phyloP scores from a whole-genome alignment of 73 alveolate genomes.

The Blepharisma japonicum region DNA sequence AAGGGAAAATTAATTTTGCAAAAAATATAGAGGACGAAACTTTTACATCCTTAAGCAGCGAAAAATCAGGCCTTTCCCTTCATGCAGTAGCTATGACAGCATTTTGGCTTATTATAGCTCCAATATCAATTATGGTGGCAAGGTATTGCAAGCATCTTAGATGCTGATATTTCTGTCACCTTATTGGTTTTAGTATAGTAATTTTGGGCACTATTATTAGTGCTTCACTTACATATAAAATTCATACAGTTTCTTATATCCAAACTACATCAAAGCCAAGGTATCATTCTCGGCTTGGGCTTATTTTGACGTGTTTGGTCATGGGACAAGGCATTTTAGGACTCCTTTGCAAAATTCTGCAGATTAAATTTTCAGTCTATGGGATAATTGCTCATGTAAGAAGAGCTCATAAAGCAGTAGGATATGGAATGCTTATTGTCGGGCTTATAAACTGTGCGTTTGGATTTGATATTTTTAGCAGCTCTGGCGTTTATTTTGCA shows the following conservation, averaged over 20 bases:
- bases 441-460: slow-evolving; percentile 14
- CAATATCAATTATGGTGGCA: background rate
- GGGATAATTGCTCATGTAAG: background rate
- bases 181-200: background rate
- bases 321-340: slow-evolving; percentile 21
- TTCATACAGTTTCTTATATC: background rate
- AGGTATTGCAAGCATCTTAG: background rate
- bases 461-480: background rate
- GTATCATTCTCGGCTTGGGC: background rate
- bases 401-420: slow-evolving; percentile 15
- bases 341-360: background rate
- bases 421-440: slow-evolving; percentile 10
- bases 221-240: background rate
- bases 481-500: no score
- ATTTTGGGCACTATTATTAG: background rate
- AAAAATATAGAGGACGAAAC: no score
- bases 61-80: no score
- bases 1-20: no score
- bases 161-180: background rate
- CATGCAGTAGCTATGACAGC: background rate
- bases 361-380: background rate
- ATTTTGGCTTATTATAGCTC: background rate
- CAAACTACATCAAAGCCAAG: background rate
- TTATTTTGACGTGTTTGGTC: background rate
- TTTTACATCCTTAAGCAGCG: no score